Evolutionary conservation across 2,329 filamentous ascomycete species (phyloP).

Genomic region (Talaromyces sp.): DNA sequence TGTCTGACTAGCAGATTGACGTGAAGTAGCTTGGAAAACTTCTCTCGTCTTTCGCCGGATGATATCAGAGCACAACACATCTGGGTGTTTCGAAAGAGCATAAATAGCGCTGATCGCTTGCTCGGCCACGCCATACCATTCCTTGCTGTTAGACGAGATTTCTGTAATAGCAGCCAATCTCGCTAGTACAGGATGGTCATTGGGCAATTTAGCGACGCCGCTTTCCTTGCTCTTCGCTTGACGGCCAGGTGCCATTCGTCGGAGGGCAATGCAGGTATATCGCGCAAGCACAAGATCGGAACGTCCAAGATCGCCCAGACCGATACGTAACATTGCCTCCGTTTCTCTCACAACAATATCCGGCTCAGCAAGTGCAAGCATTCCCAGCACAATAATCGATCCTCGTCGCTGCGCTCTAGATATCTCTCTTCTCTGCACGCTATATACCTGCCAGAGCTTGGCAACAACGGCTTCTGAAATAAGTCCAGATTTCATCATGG

Average conservation of each 20-base stretch:
- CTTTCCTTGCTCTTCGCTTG: conserved; percentile 67
- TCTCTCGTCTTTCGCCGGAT: conserved; percentile 79
- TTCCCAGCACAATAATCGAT: conserved; percentile 92
- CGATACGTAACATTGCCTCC: conserved; percentile 88
- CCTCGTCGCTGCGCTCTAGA: conserved; percentile 86
- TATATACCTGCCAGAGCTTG: conserved; percentile 97
- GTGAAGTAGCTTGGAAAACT: conserved; percentile 61
- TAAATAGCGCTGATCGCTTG: conserved; percentile 97
- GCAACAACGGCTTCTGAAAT: conserved; percentile 81
- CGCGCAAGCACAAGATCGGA: conserved; percentile 85
- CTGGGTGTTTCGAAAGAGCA: conserved; percentile 86
- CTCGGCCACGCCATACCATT: conserved; percentile 92
- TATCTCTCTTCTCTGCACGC: conserved; percentile 88
- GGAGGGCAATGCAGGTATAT: conserved; percentile 89
- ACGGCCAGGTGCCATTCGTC: conserved; percentile 84
- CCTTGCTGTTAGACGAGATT: conserved; percentile 81
- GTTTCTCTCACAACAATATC: conserved; percentile 94
- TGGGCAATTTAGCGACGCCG: conserved; percentile 71
- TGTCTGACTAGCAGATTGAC: conserved; percentile 28
- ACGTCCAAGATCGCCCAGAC: conserved; percentile 75
- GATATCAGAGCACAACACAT: conserved; percentile 87
- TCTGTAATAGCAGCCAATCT: conserved; percentile 82
- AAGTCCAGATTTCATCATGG: conserved; percentile 93
- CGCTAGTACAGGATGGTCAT: conserved; percentile 82
- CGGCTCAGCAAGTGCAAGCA: conserved; percentile 89